Percentiles rank a stretch among this genome's conserved stretches.
phyloP scores from a whole-genome alignment of 1,139 yeast species.

The Yamadazyma triangularis region DNA sequence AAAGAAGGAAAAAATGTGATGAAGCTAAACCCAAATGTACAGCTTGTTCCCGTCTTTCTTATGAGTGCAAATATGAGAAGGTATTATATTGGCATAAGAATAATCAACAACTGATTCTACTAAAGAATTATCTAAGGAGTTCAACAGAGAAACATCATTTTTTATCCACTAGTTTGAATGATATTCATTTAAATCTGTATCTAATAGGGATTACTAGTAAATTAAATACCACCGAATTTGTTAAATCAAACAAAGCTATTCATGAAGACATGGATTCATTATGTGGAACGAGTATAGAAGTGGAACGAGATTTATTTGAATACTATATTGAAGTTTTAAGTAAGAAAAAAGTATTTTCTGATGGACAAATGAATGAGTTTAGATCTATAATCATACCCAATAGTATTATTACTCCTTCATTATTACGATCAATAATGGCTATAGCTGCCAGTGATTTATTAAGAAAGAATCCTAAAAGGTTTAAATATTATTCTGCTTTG shows the following conservation, averaged over 20 bases:
- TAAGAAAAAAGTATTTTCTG: constrained; percentile 13
- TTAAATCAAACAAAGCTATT: background rate
- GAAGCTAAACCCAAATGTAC: constrained; percentile 57
- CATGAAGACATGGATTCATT: constrained; percentile 1
- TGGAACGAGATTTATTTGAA: constrained; percentile 11
- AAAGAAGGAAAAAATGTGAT: constrained; percentile 67
- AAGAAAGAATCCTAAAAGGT: constrained; percentile 6
- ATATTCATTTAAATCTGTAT: background rate
- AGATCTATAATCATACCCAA: constrained; percentile 12
- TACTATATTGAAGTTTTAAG: constrained; percentile 13
- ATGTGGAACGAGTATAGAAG: background rate
- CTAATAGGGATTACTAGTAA: constrained; percentile 1
- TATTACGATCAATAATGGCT: constrained; percentile 13
- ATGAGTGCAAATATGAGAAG: constrained; percentile 34
- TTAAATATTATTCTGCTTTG: constrained; percentile 7
- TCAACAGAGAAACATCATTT: background rate
- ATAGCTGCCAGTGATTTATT: constrained; percentile 14
- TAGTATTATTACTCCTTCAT: constrained; percentile 9
- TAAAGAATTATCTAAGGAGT: no score
- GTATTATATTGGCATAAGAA: constrained; percentile 9
- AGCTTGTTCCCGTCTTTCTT: constrained; percentile 50
- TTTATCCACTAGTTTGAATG: background rate
- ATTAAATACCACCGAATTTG: constrained; percentile 1
- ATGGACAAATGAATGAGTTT: constrained; percentile 12
- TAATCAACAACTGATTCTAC: constrained; percentile 7